A percentile compares a stretch with the other conserved stretches of the same genome.
phyloP scores from a whole-genome alignment of 2,329 filamentous ascomycete genomes.

The Sporothrix mexicana region DNA sequence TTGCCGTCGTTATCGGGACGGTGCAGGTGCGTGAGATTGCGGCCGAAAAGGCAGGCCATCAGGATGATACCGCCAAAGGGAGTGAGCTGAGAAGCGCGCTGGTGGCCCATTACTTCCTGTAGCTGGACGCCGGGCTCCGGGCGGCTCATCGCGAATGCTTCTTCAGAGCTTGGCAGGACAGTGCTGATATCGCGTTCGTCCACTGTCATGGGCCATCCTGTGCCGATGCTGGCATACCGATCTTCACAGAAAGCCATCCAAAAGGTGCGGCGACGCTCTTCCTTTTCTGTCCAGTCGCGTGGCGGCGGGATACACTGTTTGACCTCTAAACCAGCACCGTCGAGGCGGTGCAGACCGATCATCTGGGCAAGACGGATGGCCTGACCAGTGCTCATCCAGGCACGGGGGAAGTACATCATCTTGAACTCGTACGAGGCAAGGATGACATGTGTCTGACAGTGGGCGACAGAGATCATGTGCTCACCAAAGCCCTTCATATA shows the following conservation, averaged over 20 bases:
- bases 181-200: slow-evolving; percentile 92
- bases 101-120: slow-evolving; percentile 69
- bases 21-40: slow-evolving; percentile 89
- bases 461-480: slow-evolving; percentile 80
- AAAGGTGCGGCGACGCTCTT: slow-evolving; percentile 89
- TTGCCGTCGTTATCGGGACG: slow-evolving; percentile 80
- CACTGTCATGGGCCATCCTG: slow-evolving; percentile 94
- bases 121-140: slow-evolving; percentile 75
- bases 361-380: slow-evolving; percentile 84
- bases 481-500: slow-evolving; percentile 94
- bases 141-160: slow-evolving; percentile 81
- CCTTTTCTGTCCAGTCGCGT: slow-evolving; percentile 90
- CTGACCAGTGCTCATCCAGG: slow-evolving; percentile 89
- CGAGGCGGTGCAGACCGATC: slow-evolving; percentile 89
- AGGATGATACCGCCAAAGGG: slow-evolving; percentile 80
- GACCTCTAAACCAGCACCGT: slow-evolving; percentile 82
- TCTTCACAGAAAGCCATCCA: slow-evolving; percentile 94
- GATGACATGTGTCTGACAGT: slow-evolving; percentile 84
- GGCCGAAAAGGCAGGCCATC: slow-evolving; percentile 87
- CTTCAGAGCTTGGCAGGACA: slow-evolving; percentile 81
- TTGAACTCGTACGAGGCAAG: slow-evolving; percentile 90
- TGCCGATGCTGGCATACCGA: slow-evolving; percentile 92
- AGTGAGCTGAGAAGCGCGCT: slow-evolving; percentile 76
- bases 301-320: slow-evolving; percentile 89
- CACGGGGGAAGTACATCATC: slow-evolving; percentile 94